These are phyloP conservation scores for Aureobasidium sp. DNA, from an alignment of 2,329 filamentous ascomycete genomes.

Conservation along the genomic window DNA sequence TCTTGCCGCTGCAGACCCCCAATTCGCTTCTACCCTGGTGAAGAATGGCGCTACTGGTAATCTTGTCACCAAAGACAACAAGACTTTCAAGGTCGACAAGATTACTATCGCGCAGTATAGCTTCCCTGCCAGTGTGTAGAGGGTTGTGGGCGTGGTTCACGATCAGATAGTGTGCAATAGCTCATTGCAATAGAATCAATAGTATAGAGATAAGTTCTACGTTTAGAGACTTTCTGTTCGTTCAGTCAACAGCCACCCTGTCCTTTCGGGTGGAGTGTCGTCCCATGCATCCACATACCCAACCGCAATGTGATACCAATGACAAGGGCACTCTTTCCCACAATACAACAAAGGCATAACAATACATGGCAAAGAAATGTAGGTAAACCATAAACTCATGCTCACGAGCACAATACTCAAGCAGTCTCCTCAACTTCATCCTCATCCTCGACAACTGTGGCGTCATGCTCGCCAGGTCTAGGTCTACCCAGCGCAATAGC, in stretches of 20 bases:
- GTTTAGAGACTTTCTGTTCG: no score
- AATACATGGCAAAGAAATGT: background rate
- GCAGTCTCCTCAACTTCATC: slow-evolving; percentile 7
- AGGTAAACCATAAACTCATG: background rate
- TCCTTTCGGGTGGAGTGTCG: background rate
- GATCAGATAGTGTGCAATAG: no score
- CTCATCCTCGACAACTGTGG: background rate
- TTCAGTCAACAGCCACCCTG: background rate
- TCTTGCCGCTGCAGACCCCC: slow-evolving; percentile 33
- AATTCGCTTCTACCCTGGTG: slow-evolving; percentile 6
- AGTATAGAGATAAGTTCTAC: no score
- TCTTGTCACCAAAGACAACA: slow-evolving; percentile 12
- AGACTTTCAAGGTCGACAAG: slow-evolving; percentile 13
- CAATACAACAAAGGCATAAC: background rate
- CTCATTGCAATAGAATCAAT: no score
- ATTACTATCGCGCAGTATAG: slow-evolving; percentile 1
- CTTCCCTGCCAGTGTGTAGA: background rate
- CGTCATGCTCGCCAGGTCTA: background rate
- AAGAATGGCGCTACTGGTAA: slow-evolving; percentile 5
- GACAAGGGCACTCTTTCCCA: background rate
- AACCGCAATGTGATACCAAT: background rate
- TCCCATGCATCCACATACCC: background rate
- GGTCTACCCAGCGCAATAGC: slow-evolving; percentile 1
- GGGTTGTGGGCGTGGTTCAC: no score
- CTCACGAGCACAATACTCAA: slow-evolving; percentile 17